phyloP scores from a whole-genome alignment of 176 grass and related monocot species.

The Juncus effusus region DNA sequence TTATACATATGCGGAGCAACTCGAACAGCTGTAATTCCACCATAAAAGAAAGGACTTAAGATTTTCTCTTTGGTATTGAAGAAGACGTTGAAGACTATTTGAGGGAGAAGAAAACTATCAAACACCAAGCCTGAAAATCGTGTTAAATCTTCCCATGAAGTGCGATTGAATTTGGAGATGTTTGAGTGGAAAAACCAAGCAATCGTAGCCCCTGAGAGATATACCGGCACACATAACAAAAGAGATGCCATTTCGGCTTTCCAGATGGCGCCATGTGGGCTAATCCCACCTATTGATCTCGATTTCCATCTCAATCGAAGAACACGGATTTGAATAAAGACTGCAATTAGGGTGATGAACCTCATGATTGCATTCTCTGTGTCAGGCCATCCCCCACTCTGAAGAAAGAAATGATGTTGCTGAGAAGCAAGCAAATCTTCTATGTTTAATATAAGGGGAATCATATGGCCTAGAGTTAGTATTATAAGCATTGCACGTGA shows the following conservation, averaged over 20 bases:
- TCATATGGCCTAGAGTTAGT: slow-evolving; percentile 62
- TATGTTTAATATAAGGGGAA: slow-evolving; percentile 71
- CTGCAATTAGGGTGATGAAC: slow-evolving; percentile 64
- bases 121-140: slow-evolving; percentile 61
- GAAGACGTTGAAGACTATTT: slow-evolving; percentile 60
- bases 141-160: slow-evolving; percentile 59
- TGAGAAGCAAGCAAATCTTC: slow-evolving; percentile 60
- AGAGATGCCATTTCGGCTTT: slow-evolving; percentile 75
- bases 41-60: slow-evolving; percentile 53
- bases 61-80: slow-evolving; percentile 54
- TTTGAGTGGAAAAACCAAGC: slow-evolving; percentile 49
- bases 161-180: slow-evolving; percentile 10
- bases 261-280: slow-evolving; percentile 8
- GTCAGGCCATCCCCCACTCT: slow-evolving; percentile 66
- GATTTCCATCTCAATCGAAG: slow-evolving; percentile 75
- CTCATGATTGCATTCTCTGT: slow-evolving; percentile 70
- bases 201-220: slow-evolving; percentile 49
- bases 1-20: slow-evolving; percentile 57
- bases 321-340: slow-evolving; percentile 65
- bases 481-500: slow-evolving; percentile 75
- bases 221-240: slow-evolving; percentile 55
- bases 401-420: slow-evolving; percentile 42
- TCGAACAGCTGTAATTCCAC: slow-evolving; percentile 56
- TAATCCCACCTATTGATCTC: slow-evolving; percentile 47
- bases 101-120: slow-evolving; percentile 79